Base-by-base conservation (phyloP, 148 eudicot genomes). In the Spergularia marina region DNA sequence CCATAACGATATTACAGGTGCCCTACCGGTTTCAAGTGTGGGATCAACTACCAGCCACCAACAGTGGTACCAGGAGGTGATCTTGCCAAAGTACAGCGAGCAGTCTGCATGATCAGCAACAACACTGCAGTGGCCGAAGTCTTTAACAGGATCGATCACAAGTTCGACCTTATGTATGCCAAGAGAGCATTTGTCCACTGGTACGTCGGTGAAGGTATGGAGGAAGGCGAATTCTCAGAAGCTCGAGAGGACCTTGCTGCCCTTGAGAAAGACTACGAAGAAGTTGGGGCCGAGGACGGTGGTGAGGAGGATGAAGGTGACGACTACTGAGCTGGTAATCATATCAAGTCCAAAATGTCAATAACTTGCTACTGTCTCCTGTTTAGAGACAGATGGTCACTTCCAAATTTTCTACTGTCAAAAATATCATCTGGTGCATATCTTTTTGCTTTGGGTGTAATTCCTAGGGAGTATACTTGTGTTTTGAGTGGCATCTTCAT, bases 171-270 rank as follows among this genome's bases (percentile, higher is more conserved):
- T 5, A 81, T 81, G 84, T 81, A 81, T 15, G 80, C 84, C 34
- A 81, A 81, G 71, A 77, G 84, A 70, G 84, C 84, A 25, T 81
- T 81, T 21, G 84, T 81, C 10, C 84, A 81, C 75, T 81, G 84
- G 84, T 81, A 81, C 62, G 84, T 81, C 11, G 84, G 84, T 18
- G 84, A 81, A 77, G 84, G 84, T 18, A 81, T 81, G 84, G 84
- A 81, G 63, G 84, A 81, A 81, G 84, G 84, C 23, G 84, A 81
- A 75, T 81, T 81, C 63, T 81, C 84, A 10, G 84, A 81, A 61
- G 84, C 84, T 16, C 70, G 84, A 55, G 84, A 81, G 6, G 84
- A 81, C 71, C 81, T 81, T 61, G 84, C 84, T 73, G 84, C 84
- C 40, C 84, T 81, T 3, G 84, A 81, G 78, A 81, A 74, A 55